phyloP scores from a whole-genome alignment of 768 basidiomycete genomes.

The Lentinula edodes region DNA sequence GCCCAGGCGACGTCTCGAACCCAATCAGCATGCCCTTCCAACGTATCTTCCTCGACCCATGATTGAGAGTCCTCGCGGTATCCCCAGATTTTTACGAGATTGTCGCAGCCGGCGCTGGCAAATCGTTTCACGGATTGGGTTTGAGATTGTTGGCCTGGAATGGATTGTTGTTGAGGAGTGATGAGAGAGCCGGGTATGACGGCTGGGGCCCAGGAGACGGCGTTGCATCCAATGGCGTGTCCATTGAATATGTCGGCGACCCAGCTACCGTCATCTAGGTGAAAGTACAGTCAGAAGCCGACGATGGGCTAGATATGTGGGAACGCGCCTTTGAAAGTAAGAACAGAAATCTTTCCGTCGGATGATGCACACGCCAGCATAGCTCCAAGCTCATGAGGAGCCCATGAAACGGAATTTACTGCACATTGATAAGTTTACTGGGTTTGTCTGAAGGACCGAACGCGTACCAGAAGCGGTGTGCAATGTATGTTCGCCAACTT shows the following conservation, averaged over 20 bases:
- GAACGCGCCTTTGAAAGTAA: slow-evolving; percentile 91
- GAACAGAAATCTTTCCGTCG: slow-evolving; percentile 93
- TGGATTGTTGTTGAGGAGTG: slow-evolving; percentile 42
- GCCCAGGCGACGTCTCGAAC: slow-evolving; percentile 99
- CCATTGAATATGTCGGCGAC: slow-evolving; percentile 93
- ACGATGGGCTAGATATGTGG: neutral
- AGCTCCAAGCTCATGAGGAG: slow-evolving; percentile 96
- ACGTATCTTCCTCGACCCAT: slow-evolving; percentile 86
- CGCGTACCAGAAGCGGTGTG: slow-evolving; percentile 87
- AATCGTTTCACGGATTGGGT: slow-evolving; percentile 80
- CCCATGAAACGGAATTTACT: slow-evolving; percentile 99
- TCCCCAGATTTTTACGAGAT: slow-evolving; percentile 90
- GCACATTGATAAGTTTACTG: neutral
- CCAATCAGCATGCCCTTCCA: slow-evolving; percentile 96
- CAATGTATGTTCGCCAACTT: slow-evolving; percentile 91
- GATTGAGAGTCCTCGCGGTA: slow-evolving; percentile 83
- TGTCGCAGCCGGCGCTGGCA: slow-evolving; percentile 94
- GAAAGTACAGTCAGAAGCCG: slow-evolving; percentile 1
- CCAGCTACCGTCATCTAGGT: slow-evolving; percentile 91
- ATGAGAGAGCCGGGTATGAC: slow-evolving; percentile 82
- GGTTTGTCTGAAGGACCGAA: neutral
- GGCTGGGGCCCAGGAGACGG: slow-evolving; percentile 96
- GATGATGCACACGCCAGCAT: slow-evolving; percentile 96
- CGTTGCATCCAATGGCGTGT: slow-evolving; percentile 94
- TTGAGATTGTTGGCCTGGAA: slow-evolving; percentile 26